Evolutionary conservation across 805 yeast genomes (phyloP), one percentile per base, ranked within the genome.

Genomic region (Hanseniaspora thailandica): DNA sequence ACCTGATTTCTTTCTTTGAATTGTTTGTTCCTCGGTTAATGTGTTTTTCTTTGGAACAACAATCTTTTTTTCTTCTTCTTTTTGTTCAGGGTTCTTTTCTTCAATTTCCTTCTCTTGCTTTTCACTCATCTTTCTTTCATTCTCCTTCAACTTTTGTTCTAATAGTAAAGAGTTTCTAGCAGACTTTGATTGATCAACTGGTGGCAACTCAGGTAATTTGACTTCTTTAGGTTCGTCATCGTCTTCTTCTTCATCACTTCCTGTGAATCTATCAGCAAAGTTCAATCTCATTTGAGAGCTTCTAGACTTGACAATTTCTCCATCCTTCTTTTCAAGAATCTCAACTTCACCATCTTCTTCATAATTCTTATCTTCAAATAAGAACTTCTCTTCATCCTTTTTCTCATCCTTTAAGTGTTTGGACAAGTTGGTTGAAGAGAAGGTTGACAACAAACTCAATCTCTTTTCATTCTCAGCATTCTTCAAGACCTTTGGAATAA

Each of bases 401-500:
- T 71, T 69, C 19, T 71, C 68, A 19, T 75, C 76, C 61, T 58
- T 76, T 81, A 0, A 86, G 80, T 75, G 77, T 57, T 76, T 79
- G 15, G 55, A 46, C 12, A 50, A 15, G 34, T 50, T 43, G 17
- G 47, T 50, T 2, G 88, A 78, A 0, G 89, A 82, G 60, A 81
- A 81, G 66, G 82, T 69, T 0, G 88, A 81, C 40, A 84, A 65
- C n/a, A 84, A 84, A 31, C 86, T 80, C 52, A 82, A 69, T 62
- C 93, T 75, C 66, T 80, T 84, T 4, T 40, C 43, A 54, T 77
- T 71, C 60, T 77, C 75, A 2, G 86, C 81, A 59, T 77, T 76
- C 65, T 88, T 77, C 0, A 88, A 77, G 34, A 83, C 86, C 57
- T 76, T 78, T 22, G 90, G 90, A 47, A 83, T 78, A 54, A 73